Percentiles rank a stretch among this genome's conserved stretches.
Conservation (phyloP, 2,329 filamentous ascomycete species). For the Graphium sp. region DNA sequence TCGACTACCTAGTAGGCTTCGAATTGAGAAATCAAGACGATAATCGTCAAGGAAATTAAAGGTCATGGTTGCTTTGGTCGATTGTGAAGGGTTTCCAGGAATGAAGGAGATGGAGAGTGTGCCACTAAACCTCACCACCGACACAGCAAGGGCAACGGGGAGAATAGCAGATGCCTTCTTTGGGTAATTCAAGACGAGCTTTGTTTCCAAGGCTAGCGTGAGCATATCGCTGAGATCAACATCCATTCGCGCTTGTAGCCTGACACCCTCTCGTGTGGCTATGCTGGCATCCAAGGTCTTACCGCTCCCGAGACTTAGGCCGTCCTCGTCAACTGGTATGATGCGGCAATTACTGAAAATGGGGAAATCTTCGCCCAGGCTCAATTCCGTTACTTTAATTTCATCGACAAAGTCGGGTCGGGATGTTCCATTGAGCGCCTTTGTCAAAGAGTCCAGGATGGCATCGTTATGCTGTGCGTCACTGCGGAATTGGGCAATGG, state of each 20-base stretch:
- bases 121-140: slow-evolving; percentile 84
- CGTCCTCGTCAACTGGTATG: slow-evolving; percentile 77
- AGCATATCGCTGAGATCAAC: slow-evolving; percentile 94
- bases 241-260: slow-evolving; percentile 89
- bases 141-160: slow-evolving; percentile 81
- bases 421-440: slow-evolving; percentile 69
- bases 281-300: slow-evolving; percentile 33
- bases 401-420: slow-evolving; percentile 87
- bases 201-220: slow-evolving; percentile 87
- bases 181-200: slow-evolving; percentile 85
- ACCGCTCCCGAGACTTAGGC: slow-evolving; percentile 34
- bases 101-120: slow-evolving; percentile 89
- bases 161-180: slow-evolving; percentile 77
- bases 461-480: slow-evolving; percentile 87
- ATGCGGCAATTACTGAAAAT: slow-evolving; percentile 98
- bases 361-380: slow-evolving; percentile 88
- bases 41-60: slow-evolving; percentile 92
- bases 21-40: slow-evolving; percentile 64
- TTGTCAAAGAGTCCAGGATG: slow-evolving; percentile 71
- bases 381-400: slow-evolving; percentile 86
- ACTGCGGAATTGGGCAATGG: slow-evolving; percentile 84
- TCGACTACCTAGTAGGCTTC: slow-evolving; percentile 64
- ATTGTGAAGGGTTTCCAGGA: slow-evolving; percentile 51
- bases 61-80: slow-evolving; percentile 72
- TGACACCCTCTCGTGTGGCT: slow-evolving; percentile 45